phyloP scores from a whole-genome alignment of 2,329 filamentous ascomycete genomes.

The Fusarium mundagurra region DNA sequence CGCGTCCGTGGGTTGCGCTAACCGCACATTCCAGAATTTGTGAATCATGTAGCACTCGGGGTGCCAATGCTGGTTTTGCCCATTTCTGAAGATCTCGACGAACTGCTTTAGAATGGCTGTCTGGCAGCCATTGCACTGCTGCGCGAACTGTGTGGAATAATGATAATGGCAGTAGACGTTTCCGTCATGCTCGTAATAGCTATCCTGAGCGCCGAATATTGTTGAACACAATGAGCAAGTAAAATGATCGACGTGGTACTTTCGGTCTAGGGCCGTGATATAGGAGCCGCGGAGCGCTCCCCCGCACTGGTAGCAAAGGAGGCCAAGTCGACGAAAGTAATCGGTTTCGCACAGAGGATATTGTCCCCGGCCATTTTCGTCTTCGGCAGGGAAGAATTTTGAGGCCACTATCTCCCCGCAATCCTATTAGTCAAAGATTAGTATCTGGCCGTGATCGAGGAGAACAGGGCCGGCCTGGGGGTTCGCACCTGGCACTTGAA shows the following conservation, averaged over 20 bases:
- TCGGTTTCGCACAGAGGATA: constrained; percentile 98
- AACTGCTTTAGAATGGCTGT: constrained; percentile 99
- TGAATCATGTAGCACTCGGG: constrained; percentile 99
- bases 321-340: constrained; percentile 91
- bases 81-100: constrained; percentile 97
- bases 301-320: constrained; percentile 92
- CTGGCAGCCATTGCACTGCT: constrained; percentile 95
- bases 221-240: constrained; percentile 97
- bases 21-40: constrained; percentile 98
- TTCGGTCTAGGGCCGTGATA: constrained; percentile 95
- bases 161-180: constrained; percentile 99
- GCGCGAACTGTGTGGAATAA: constrained; percentile 96
- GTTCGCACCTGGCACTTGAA: constrained; percentile 87
- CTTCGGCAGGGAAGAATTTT: constrained; percentile 97
- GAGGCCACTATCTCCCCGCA: constrained; percentile 97
- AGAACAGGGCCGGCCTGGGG: not conserved
- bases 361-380: constrained; percentile 84
- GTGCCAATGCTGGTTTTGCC: constrained; percentile 98
- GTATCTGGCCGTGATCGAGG: constrained; percentile 5
- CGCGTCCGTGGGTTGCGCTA: constrained; percentile 70
- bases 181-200: constrained; percentile 97
- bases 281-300: constrained; percentile 95
- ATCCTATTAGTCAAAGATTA: constrained; percentile 68
- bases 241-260: constrained; percentile 99
- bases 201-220: constrained; percentile 97